Evolutionary conservation across 2,329 filamentous ascomycete genomes (phyloP), one percentile per base, ranked within the genome.

Genomic region (Alternaria tenuissima): DNA sequence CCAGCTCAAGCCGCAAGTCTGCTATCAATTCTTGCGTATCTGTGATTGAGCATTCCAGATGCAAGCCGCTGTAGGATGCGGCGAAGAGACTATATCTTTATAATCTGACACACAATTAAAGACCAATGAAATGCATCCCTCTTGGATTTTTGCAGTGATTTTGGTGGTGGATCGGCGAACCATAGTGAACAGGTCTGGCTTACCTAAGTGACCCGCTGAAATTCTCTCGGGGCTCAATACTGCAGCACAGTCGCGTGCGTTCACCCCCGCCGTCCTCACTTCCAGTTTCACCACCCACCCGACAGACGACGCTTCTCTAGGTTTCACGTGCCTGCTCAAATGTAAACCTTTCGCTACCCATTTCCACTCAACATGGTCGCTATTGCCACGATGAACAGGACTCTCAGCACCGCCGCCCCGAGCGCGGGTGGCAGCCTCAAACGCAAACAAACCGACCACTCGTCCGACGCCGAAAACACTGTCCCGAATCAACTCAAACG

Each of bases 401-500:
- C 70, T 32, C 64, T 65, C 47, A 70, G 67, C 70, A 58, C 70
- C 59, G 63, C 74, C 63, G 66, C 73, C 43, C 71, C 75, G 32
- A 71, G 68, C 58, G 69, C 67, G 51, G 64, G 62, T 49, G 69
- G 69, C 70, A 79, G 73, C 70, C 76, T 78, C 53, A 79, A 79
- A 66, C 77, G 77, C 66, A 79, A 76, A 63, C 73, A 76, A 48
- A 48, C 54, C 59, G 75, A 76, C 49, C 56, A 59, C 46, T 69
- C 71, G 36, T 66, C 71, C 63, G 70, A 74, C 64, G 58, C 61
- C 49, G 78, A 80, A 52, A 74, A 76, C 51, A 69, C 75, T 4
- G 67, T 69, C 9, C 16, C 55, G 16, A 76, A 70, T 53, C 76
- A 79, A 36, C 74, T 72, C 41, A 85, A 85, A 68, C 76, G 77